Conservation (phyloP, 2,329 filamentous ascomycete species). For the Neoarthrinium moseri region DNA sequence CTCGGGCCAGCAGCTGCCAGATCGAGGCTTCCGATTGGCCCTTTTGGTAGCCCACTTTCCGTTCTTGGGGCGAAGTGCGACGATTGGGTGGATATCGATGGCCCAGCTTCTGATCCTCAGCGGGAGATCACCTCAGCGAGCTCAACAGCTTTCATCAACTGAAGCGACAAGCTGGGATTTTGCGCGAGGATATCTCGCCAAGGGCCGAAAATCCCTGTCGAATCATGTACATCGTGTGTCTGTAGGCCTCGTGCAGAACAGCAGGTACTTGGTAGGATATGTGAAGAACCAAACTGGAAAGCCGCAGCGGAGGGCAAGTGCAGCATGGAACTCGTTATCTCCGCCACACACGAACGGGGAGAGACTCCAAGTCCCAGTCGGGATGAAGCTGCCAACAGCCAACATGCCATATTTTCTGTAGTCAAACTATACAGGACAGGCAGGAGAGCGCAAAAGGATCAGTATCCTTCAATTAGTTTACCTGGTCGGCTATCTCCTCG, state of each 20-base stretch:
- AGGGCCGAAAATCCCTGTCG: not conserved
- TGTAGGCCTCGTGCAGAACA: too few species aligned
- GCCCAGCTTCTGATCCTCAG: too few species aligned
- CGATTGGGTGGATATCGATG: not conserved
- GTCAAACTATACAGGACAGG: constrained; percentile 1
- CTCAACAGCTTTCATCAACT: not conserved
- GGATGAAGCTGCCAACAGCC: not conserved
- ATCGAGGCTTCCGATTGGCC: constrained; percentile 3
- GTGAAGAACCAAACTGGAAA: too few species aligned
- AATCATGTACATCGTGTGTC: too few species aligned
- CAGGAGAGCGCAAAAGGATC: constrained; percentile 1
- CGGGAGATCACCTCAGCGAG: not conserved
- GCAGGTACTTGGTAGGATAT: too few species aligned
- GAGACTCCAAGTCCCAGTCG: too few species aligned
- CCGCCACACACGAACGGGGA: not conserved
- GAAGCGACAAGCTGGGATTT: not conserved
- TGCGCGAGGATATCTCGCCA: not conserved
- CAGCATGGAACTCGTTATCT: not conserved
- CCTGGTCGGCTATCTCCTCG: not conserved
- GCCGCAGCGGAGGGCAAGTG: not conserved
- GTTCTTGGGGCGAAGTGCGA: constrained; percentile 6
- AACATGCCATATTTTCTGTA: not conserved
- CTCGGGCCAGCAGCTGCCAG: not conserved
- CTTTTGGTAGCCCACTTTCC: constrained; percentile 6
- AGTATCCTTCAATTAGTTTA: not conserved